Base-by-base conservation (phyloP, 345 rosid species). In the Fremontodendron californicum region DNA sequence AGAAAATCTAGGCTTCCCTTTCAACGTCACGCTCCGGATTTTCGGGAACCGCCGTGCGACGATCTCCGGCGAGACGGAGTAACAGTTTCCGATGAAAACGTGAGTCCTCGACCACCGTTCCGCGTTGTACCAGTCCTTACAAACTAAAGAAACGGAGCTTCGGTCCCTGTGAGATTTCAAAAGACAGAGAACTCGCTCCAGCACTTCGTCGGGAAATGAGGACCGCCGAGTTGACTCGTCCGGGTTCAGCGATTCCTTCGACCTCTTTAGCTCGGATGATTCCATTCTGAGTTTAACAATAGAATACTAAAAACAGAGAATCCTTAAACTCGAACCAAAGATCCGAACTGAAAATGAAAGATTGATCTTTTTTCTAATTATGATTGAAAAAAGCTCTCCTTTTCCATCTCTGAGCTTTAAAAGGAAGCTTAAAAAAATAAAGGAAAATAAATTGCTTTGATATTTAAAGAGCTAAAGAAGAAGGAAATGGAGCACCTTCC, bases 1-100 rank as follows among this genome's bases (percentile, higher is more conserved):
- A 4, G 93, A 83, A 79, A 91, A 91, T 43, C 92, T 79, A 2
- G 94, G 94, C 82, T 89, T 89, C 79, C 94, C 94, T 71, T 90
- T 90, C 21, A 90, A 78, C 31, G 87, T 86, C 27, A 90, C 87
- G 79, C 90, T 80, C 68, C 85, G 79, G 42, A 90, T 85, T 16
- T 74, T 85, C 2, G 90, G 89, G 71, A 90, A 90, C 70, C 92
- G 79, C 21, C 86, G 84, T 5, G 79, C 85, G 6, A 89, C 83
- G 37, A 86, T 87, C 68, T 84, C 87, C 25, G 94, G 92, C 4
- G 90, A 81, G 23, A 90, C 92, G 3, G 94, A 86, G 81, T 90
- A 90, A 57, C 94, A 89, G 88, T 90, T 90, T 0, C 91, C 91
- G 62, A 90, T 87, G 75, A 89, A 89, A 31, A 90, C 87, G 67